phyloP scores from a whole-genome alignment of 2,329 filamentous ascomycete species.

The Didymella lethalis region DNA sequence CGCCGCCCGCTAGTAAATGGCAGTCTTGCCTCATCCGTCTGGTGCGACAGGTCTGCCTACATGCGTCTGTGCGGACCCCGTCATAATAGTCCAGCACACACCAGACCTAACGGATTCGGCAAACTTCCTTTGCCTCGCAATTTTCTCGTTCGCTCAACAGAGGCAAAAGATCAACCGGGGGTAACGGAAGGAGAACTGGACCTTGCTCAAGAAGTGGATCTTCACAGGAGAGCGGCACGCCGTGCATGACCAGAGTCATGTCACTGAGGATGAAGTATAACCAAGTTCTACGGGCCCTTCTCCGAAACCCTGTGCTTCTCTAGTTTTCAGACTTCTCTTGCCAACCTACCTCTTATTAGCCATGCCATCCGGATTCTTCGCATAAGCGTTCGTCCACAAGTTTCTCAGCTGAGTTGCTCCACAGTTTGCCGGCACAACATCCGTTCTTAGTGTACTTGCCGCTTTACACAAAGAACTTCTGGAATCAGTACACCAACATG shows the following conservation, averaged over 20 bases:
- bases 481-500: slow-evolving; percentile 25
- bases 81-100: not conserved
- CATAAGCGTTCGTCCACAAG: slow-evolving; percentile 2
- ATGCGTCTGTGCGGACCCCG: slow-evolving; percentile 10
- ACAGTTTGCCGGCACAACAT: not conserved
- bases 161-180: slow-evolving; percentile 19
- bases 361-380: not conserved
- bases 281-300: slow-evolving; percentile 9
- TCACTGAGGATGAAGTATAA: slow-evolving; percentile 3
- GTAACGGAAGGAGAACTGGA: slow-evolving; percentile 5
- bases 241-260: slow-evolving; percentile 16
- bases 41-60: slow-evolving; percentile 2
- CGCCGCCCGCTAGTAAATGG: slow-evolving; percentile 8
- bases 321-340: slow-evolving; percentile 11
- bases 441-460: slow-evolving; percentile 4
- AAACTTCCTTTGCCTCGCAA: slow-evolving; percentile 11
- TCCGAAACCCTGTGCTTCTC: slow-evolving; percentile 10
- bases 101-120: slow-evolving; percentile 9
- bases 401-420: not conserved
- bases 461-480: not conserved
- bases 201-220: slow-evolving; percentile 10
- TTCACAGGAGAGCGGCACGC: slow-evolving; percentile 14
- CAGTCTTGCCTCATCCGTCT: slow-evolving; percentile 8
- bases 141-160: slow-evolving; percentile 7
- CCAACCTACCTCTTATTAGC: not conserved